These are phyloP conservation scores for Metschnikowia drakensbergensis DNA, from an alignment of 805 yeast species.

Conservation along the genomic window DNA sequence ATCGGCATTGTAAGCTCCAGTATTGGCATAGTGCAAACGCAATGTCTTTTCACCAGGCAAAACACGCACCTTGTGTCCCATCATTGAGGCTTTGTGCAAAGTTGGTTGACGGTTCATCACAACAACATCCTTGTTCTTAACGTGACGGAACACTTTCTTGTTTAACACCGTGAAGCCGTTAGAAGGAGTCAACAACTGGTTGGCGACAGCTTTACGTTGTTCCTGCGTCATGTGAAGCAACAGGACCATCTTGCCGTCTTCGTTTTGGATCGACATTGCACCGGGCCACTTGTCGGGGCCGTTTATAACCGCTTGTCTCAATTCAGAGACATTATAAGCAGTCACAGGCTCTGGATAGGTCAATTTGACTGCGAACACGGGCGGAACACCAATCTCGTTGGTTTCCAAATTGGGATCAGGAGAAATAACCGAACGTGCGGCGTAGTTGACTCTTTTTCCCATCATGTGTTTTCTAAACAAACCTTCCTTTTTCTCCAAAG, in stretches of 20 bases:
- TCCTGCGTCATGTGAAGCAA: slow-evolving; percentile 86
- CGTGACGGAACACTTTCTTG: slow-evolving; percentile 93
- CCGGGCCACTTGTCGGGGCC: slow-evolving; percentile 99
- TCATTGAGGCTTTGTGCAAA: slow-evolving; percentile 98
- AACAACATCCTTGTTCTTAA: slow-evolving; percentile 91
- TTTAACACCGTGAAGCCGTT: slow-evolving; percentile 60
- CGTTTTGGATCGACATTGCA: slow-evolving; percentile 92
- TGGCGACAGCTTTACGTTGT: slow-evolving; percentile 92
- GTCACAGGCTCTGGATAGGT: slow-evolving; percentile 99
- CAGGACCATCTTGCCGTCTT: slow-evolving; percentile 82
- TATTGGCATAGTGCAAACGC: slow-evolving; percentile 95
- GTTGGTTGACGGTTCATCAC: slow-evolving; percentile 99
- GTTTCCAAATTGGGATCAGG: slow-evolving; percentile 99
- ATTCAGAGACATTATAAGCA: slow-evolving; percentile 79
- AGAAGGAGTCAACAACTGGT: slow-evolving; percentile 87
- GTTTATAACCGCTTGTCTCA: slow-evolving; percentile 91
- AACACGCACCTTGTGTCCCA: slow-evolving; percentile 98
- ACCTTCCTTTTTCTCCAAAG: slow-evolving; percentile 97
- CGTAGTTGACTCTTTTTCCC: slow-evolving; percentile 99
- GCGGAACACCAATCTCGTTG: slow-evolving; percentile 97
- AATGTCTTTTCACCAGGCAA: slow-evolving; percentile 96
- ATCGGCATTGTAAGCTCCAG: slow-evolving; percentile 98
- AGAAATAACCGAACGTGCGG: slow-evolving; percentile 98
- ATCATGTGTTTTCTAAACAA: slow-evolving; percentile 97
- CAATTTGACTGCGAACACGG: slow-evolving; percentile 91